phyloP scores from a whole-genome alignment of 2,329 filamentous ascomycete species.

The Hypomyces perniciosus region DNA sequence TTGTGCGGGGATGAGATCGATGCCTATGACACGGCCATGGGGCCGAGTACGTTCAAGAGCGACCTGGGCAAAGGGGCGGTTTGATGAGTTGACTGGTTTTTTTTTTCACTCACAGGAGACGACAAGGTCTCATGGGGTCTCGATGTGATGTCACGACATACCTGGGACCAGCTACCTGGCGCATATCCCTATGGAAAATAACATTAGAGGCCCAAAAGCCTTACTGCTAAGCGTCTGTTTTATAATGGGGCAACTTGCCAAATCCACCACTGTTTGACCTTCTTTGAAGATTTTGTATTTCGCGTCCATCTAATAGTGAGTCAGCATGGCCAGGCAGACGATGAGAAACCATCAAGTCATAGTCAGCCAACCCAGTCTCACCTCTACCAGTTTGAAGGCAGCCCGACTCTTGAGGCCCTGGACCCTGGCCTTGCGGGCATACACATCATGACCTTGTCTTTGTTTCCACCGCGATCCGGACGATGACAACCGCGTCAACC shows the following conservation, averaged over 20 bases:
- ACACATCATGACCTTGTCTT: constrained; percentile 69
- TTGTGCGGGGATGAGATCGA: constrained; percentile 89
- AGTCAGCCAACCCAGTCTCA: constrained; percentile 27
- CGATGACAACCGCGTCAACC: constrained; percentile 18
- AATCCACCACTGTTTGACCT: constrained; percentile 82
- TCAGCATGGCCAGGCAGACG: background rate
- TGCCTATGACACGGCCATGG: constrained; percentile 74
- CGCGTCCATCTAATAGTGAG: constrained; percentile 52
- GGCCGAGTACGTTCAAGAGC: constrained; percentile 74
- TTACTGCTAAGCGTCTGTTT: background rate
- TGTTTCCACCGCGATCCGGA: constrained; percentile 78
- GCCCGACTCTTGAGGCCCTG: constrained; percentile 81
- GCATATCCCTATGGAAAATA: constrained; percentile 62
- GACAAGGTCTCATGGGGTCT: background rate
- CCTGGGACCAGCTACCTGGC: constrained; percentile 66
- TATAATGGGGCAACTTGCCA: constrained; percentile 47
- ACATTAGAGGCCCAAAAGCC: background rate
- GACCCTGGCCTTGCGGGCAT: constrained; percentile 68
- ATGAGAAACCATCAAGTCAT: background rate
- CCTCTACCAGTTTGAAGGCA: constrained; percentile 88
- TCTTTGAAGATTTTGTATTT: constrained; percentile 72
- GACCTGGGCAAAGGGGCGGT: constrained; percentile 47
- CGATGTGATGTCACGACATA: constrained; percentile 24
- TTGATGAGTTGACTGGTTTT: background rate
- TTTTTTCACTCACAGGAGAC: background rate